These are phyloP conservation scores for Fusarium bactridioides DNA, from an alignment of 2,329 filamentous ascomycete genomes.

Conservation along the genomic window DNA sequence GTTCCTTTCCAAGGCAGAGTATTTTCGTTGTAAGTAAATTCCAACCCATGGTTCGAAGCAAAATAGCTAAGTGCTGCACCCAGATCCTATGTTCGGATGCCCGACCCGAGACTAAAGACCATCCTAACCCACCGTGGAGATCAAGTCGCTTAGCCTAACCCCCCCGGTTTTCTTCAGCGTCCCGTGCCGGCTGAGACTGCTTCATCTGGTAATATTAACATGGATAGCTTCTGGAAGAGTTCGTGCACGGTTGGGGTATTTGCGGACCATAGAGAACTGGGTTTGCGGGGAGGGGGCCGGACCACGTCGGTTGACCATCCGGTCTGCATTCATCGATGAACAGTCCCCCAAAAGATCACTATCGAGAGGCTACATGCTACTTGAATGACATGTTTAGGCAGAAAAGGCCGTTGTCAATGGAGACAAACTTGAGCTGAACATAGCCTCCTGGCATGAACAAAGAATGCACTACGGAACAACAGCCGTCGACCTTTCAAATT, in stretches of 20 bases:
- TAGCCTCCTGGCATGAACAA: background rate
- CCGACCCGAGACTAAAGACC: background rate
- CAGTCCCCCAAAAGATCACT: no score
- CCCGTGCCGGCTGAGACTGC: background rate
- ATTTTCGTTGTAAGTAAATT: no score
- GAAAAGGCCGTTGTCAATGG: accelerated
- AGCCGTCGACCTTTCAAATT: accelerated
- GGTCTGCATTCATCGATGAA: background rate
- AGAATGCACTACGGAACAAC: background rate
- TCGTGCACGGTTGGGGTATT: background rate
- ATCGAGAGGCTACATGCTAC: background rate
- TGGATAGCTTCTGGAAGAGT: background rate
- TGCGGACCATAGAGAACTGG: background rate
- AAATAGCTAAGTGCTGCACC: accelerated
- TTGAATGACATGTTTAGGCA: accelerated
- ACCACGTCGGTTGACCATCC: background rate
- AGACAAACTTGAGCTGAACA: background rate
- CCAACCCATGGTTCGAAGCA: accelerated
- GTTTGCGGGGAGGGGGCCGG: background rate
- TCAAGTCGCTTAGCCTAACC: background rate
- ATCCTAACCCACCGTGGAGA: background rate
- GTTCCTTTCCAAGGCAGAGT: background rate
- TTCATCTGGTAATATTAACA: background rate
- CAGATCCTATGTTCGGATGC: background rate
- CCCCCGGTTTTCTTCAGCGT: background rate